These are phyloP conservation scores for Boechera divaricarpa DNA, from an alignment of 345 rosid genomes.

Conservation along the genomic window DNA sequence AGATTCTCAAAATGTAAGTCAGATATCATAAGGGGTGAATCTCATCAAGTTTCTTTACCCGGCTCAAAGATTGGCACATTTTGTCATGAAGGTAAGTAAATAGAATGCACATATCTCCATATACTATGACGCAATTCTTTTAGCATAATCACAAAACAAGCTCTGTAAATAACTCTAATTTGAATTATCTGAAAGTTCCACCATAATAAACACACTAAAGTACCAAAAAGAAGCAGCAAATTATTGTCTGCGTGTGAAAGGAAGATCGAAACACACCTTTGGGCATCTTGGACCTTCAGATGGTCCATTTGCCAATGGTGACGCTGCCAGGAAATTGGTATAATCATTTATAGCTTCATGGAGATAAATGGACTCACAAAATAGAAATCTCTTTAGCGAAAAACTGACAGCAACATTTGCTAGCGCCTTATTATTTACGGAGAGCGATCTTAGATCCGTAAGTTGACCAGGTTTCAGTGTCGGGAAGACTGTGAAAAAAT, in stretches of 20 bases:
- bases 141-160: slow-evolving; percentile 17
- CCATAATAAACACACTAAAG: slow-evolving; percentile 24
- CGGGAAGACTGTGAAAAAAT: slow-evolving; percentile 78
- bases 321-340: slow-evolving; percentile 51
- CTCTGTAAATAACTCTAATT: neutral
- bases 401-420: slow-evolving; percentile 72
- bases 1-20: slow-evolving; percentile 12
- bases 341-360: slow-evolving; percentile 61
- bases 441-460: slow-evolving; percentile 85
- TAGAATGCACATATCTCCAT: slow-evolving; percentile 9
- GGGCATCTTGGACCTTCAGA: slow-evolving; percentile 80
- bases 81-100: neutral
- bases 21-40: slow-evolving; percentile 7
- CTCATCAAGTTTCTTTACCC: slow-evolving; percentile 8
- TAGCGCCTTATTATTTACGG: slow-evolving; percentile 79
- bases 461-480: slow-evolving; percentile 89
- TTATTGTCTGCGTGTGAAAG: neutral
- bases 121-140: slow-evolving; percentile 4
- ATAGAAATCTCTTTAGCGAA: slow-evolving; percentile 63
- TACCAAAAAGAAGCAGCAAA: slow-evolving; percentile 17
- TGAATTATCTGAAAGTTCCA: slow-evolving; percentile 22
- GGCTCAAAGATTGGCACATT: neutral
- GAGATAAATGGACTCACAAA: slow-evolving; percentile 65
- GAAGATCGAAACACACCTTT: slow-evolving; percentile 57
- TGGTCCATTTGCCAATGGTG: slow-evolving; percentile 47